Evolutionary conservation across 2,329 filamentous ascomycete species (phyloP), one percentile per base, ranked within the genome.

Genomic region (Cordyceps sp.): DNA sequence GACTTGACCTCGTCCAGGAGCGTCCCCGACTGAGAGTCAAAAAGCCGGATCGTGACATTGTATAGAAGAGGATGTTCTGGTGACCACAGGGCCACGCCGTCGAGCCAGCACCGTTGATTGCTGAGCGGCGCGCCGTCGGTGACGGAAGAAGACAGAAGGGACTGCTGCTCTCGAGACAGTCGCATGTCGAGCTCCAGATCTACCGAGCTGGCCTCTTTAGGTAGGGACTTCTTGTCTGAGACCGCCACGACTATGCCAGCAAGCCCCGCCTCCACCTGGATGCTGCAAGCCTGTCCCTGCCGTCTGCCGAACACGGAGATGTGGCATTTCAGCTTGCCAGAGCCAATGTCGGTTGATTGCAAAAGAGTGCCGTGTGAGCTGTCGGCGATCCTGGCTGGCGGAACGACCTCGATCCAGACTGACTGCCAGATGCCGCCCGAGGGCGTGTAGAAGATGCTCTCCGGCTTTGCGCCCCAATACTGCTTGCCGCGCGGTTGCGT

Each of bases 401-500:
- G 69, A 2, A 72, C 66, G 26, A 59, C 58, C 39, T 75, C 71
- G 3, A 69, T 48, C 61, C 65, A 69, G 4, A 71, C 67, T 13
- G 53, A 59, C 45, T 71, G 67, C 67, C 67, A 72, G 35, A 71
- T 68, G 17, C 67, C 67, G 19, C 63, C 64, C 8, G 64, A 66
- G 0, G 67, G 67, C 1, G 64, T 69, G 42, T 71, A 71, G 42
- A 70, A 72, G 41, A 71, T 71, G 32, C 62, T 67, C 45, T 75
- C 69, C 0, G 70, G 67, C 46, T 70, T 59, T 1, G 66, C 64
- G 4, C 59, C 62, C 70, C 70, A 75, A 43, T 73, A 74, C 48
- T 80, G 75, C 47, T 80, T 80, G 0, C 75, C 75, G 21, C 75
- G 59, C 1, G 71, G 75, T 46, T 79, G 74, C 0, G 66, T 64